phyloP scores from a whole-genome alignment of 164 flowering plant genomes.

The Tinospora cordifolia region DNA sequence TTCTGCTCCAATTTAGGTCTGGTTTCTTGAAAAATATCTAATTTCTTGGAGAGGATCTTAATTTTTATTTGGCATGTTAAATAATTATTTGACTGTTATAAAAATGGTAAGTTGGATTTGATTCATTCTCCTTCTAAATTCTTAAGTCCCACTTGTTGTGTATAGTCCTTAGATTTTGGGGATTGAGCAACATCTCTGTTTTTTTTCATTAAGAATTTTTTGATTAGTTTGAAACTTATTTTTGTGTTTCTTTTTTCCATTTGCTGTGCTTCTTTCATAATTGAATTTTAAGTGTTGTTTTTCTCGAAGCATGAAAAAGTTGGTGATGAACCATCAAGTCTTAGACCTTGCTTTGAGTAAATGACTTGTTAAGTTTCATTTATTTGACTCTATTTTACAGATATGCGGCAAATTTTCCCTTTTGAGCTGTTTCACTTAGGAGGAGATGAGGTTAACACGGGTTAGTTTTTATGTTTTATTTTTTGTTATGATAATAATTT shows the following conservation, averaged over 20 bases:
- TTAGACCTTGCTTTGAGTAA: not conserved
- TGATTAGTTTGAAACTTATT: not conserved
- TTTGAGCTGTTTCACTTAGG: slow-evolving; percentile 95
- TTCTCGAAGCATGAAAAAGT: not conserved
- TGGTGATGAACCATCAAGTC: not conserved
- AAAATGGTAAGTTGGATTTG: not conserved
- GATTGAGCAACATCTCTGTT: not conserved
- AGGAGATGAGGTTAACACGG: slow-evolving; percentile 94
- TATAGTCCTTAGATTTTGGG: not conserved
- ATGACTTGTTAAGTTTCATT: not conserved
- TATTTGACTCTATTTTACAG: slow-evolving; percentile 30
- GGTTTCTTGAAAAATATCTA: not conserved
- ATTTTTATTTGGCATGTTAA: not conserved
- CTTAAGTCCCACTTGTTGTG: not conserved
- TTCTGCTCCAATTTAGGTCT: not conserved
- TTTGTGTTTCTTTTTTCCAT: not conserved
- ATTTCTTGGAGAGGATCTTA: not conserved
- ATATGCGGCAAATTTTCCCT: slow-evolving; percentile 83
- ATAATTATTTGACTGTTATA: not conserved
- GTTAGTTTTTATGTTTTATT: slow-evolving; percentile 30
- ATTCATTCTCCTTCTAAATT: not conserved
- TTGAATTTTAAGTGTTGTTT: not conserved
- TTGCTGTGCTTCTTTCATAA: not conserved
- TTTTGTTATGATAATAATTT: too few species aligned
- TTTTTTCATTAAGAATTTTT: not conserved